Conservation (phyloP, 257 asterid species). For the Echites panduratus region DNA sequence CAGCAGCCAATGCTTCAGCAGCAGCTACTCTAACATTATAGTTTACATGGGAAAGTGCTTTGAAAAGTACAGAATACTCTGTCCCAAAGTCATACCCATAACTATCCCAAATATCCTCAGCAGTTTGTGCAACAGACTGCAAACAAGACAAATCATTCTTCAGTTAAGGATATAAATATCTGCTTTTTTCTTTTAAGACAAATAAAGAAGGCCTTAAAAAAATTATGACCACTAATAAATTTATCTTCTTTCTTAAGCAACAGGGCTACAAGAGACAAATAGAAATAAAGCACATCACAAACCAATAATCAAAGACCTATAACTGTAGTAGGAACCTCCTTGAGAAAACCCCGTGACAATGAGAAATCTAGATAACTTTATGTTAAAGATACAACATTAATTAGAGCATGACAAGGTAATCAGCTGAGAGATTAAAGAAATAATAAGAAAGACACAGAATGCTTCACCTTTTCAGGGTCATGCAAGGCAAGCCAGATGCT, state of each 20-base stretch:
- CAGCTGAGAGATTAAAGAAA: neutral
- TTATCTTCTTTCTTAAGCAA: neutral
- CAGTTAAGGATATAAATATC: neutral
- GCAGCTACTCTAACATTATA: constrained; percentile 90
- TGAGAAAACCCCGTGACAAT: too few relatives aligned
- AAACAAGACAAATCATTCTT: constrained; percentile 6
- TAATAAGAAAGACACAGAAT: neutral
- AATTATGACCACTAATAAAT: neutral
- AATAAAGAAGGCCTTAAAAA: neutral
- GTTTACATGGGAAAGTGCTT: constrained; percentile 80
- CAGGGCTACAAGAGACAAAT: neutral
- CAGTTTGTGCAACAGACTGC: constrained; percentile 87
- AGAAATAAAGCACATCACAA: neutral
- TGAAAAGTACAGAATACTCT: constrained; percentile 78
- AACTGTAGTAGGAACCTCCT: neutral
- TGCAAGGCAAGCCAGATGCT: constrained; percentile 97
- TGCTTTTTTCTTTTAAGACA: neutral
- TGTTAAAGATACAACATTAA: neutral
- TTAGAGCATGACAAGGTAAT: neutral
- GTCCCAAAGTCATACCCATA: constrained; percentile 83
- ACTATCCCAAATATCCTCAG: constrained; percentile 91
- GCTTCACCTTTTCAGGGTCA: constrained; percentile 76
- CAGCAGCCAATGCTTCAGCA: constrained; percentile 96
- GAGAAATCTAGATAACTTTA: neutral
- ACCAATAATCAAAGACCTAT: neutral